Base-by-base conservation (phyloP, 495 filamentous ascomycete genomes). In the Podospora pseudoanserina region DNA sequence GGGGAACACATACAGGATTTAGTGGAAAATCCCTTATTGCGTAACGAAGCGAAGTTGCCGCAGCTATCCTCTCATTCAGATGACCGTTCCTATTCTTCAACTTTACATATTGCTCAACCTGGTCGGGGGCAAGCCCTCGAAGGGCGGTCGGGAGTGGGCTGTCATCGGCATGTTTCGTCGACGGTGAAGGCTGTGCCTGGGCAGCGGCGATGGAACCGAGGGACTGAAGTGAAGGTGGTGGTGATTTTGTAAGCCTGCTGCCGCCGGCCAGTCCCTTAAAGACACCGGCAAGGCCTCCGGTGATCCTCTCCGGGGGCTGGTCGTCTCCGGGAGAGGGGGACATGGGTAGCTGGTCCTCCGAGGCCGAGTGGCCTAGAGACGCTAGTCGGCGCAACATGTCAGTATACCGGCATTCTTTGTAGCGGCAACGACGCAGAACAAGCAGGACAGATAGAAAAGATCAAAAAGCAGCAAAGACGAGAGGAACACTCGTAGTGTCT, bases 1-100 rank as follows among this genome's bases (percentile, higher is more conserved):
- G n/a, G 63, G 63, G 32, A 19, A 2, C 57, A 72, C 71, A 65
- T 74, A 86, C 84, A 26, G 83, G 83, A 70, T 81, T 83, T 16
- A 88, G 78, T 5, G 88, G 85, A 74, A 86, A 88, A 66, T 87
- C 83, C 55, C 78, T 76, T 57, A 90, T 82, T 66, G 82, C 81
- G 67, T 76, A 77, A 19, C 86, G 82, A 57, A 89, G 77, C 15
- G 83, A 77, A 69, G 82, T 85, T 23, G 87, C 87, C 13, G 87
- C 88, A 13, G 78, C 75, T 19, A 88, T 75, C 65, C 88, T 79
- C 63, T 86, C 84, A 68, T 69, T 72, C 28, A 83, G 72, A n/a
- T 79, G 76, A 64, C 77, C 85, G 68, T 76, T 78, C 77, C 77
- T 84, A 69, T 76, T 78, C 77, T 78, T 84, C 71, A 83, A 70